Conservation (phyloP, 768 basidiomycete species). For the Russula compacta region DNA sequence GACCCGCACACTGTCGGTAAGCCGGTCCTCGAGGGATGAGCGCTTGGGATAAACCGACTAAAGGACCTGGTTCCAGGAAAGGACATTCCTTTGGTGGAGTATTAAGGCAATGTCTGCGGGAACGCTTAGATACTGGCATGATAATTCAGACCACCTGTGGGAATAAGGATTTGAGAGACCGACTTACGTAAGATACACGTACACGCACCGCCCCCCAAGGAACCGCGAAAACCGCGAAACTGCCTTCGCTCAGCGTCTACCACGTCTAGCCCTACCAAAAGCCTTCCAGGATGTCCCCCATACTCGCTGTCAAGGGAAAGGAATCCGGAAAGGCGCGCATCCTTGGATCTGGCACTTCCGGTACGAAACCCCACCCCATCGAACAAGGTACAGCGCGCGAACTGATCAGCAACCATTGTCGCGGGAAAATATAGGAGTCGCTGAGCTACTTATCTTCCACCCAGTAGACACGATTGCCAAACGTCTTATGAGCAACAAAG, state of each 20-base stretch:
- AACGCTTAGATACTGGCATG: too few species aligned
- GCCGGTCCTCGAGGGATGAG: too few species aligned
- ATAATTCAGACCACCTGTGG: too few species aligned
- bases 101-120: too few species aligned
- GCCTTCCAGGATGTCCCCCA: constrained; percentile 37
- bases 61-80: too few species aligned
- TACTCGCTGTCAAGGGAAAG: constrained; percentile 40
- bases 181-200: not conserved
- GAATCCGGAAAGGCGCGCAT: constrained; percentile 88
- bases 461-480: constrained; percentile 98
- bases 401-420: not conserved
- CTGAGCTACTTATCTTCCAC: constrained; percentile 92
- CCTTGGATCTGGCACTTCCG: constrained; percentile 87
- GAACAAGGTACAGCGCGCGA: not conserved
- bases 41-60: too few species aligned
- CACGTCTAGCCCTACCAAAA: not conserved
- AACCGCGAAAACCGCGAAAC: not conserved
- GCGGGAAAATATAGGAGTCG: constrained; percentile 56
- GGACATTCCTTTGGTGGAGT: too few species aligned
- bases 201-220: not conserved
- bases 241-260: not conserved
- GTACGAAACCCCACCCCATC: constrained; percentile 34
- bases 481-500: constrained; percentile 96
- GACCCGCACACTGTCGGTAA: too few species aligned
- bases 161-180: too few species aligned